These are phyloP conservation scores for Malassezia dermatis DNA, from an alignment of 1,284 basidiomycete species.

Conservation along the genomic window DNA sequence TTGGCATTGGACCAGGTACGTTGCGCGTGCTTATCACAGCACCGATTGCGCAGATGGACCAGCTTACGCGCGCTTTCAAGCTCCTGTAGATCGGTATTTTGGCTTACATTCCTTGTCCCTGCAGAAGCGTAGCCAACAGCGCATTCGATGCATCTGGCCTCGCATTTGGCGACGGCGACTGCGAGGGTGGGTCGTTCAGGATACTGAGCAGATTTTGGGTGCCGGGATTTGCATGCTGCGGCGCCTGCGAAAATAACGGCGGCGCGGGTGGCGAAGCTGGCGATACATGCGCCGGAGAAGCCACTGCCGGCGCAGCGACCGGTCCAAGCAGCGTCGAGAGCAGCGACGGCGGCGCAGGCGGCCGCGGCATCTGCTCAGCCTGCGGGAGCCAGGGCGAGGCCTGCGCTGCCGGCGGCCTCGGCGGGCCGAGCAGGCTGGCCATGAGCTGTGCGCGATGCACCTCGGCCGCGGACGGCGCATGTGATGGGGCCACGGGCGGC, in stretches of 20 bases:
- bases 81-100: slow-evolving; percentile 1
- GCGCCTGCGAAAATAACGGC: not conserved
- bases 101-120: slow-evolving; percentile 1
- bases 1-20: slow-evolving; percentile 70
- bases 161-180: not conserved
- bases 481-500: not conserved
- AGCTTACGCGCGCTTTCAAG: slow-evolving; percentile 15
- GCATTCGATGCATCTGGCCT: slow-evolving; percentile 5
- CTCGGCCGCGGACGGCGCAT: not conserved
- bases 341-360: not conserved
- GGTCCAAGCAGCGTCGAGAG: not conserved
- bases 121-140: slow-evolving; percentile 11
- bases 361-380: too few relatives aligned
- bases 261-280: not conserved
- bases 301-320: not conserved
- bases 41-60: slow-evolving; percentile 8
- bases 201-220: slow-evolving; percentile 3
- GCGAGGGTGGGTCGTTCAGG: not conserved
- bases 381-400: not conserved
- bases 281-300: not conserved
- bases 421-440: not conserved
- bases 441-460: not conserved
- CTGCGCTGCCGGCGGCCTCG: not conserved
- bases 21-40: not conserved
- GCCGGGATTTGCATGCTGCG: not conserved